Base-by-base conservation (phyloP, 176 grass and related monocot species). In the Paspalum vaginatum region DNA sequence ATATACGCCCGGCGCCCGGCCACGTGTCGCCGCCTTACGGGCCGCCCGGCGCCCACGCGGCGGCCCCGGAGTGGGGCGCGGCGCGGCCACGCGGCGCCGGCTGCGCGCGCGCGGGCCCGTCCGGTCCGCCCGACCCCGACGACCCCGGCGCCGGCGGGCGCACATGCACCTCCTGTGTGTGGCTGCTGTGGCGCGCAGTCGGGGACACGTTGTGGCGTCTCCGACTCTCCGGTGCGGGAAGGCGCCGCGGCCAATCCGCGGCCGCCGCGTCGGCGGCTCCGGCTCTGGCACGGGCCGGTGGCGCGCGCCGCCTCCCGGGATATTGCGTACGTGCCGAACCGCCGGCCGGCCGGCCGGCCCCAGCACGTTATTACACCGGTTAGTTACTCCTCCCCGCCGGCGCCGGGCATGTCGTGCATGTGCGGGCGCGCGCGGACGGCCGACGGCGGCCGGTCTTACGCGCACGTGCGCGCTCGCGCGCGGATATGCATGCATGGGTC, bases 131-230 rank as follows among this genome's bases (percentile, higher is more conserved):
- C 20, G 40, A 14, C 27, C 2, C 15, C n/a, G 39, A 14, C 37
- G 59, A 6, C 26, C 26, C 1, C 11, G 8, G 61, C 7, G 32
- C 61, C 2, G 8, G 8, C 52, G 50, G 20, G 26, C 44, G 24
- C 58, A 63, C 15, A 8, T 4, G 40, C 3, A 6, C 40, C 4
- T 18, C 7, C 18, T 21, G 57, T 62, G 4, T 68, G 66, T 70
- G 67, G 67, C 67, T 69, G 66, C 47, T 43, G 44, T 70, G 43
- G 9, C 2, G 51, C 5, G 12, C 13, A 18, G 14, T 6, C 17
- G 40, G 67, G 46, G 68, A 82, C 68, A 78, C 76, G 76, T 78
- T 2, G 75, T 39, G 75, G 45, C 75, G 75, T 3, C 43, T 1
- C 26, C 6, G 16, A 1, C 27, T 3, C 43, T 1, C 26, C 6